Evolutionary conservation across 257 asterid species (phyloP).

Genomic region (Nicotiana sylvestris): DNA sequence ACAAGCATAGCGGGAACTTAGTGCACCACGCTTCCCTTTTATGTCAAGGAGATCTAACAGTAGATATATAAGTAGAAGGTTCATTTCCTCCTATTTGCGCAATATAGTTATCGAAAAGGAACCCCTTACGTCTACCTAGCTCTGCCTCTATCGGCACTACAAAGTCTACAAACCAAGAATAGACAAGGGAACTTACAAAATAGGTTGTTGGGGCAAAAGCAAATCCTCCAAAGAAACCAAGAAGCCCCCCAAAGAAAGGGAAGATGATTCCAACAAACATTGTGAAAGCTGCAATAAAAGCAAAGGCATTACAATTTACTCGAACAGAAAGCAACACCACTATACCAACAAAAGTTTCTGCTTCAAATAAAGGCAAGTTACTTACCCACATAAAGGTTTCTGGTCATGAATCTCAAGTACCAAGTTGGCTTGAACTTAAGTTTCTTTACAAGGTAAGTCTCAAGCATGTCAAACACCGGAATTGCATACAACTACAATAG

Average conservation of each 20-base stretch:
- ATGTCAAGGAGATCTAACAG: background rate
- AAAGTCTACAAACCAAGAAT: background rate
- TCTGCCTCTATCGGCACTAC: background rate
- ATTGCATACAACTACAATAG: slow-evolving; percentile 29
- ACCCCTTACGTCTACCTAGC: background rate
- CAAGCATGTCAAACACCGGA: slow-evolving; percentile 51
- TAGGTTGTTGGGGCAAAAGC: slow-evolving; percentile 48
- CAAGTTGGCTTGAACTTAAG: slow-evolving; percentile 33
- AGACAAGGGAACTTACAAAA: slow-evolving; percentile 25
- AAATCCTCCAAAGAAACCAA: slow-evolving; percentile 46
- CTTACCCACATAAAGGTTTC: slow-evolving; percentile 37
- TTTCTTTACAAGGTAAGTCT: slow-evolving; percentile 37
- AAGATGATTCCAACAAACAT: slow-evolving; percentile 33
- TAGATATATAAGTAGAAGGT: no score
- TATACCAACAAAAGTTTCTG: background rate
- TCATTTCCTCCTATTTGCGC: no score
- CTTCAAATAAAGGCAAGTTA: background rate
- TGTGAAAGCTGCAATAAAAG: slow-evolving; percentile 13
- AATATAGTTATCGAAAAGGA: background rate
- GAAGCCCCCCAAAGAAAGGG: slow-evolving; percentile 46
- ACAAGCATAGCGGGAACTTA: no score
- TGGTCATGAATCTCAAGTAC: slow-evolving; percentile 27
- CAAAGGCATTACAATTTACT: background rate
- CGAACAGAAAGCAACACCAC: background rate
- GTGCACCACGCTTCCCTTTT: no score